Evolutionary conservation across 441 rosid genomes (phyloP).

Genomic region (Pelargonium citronellum): DNA sequence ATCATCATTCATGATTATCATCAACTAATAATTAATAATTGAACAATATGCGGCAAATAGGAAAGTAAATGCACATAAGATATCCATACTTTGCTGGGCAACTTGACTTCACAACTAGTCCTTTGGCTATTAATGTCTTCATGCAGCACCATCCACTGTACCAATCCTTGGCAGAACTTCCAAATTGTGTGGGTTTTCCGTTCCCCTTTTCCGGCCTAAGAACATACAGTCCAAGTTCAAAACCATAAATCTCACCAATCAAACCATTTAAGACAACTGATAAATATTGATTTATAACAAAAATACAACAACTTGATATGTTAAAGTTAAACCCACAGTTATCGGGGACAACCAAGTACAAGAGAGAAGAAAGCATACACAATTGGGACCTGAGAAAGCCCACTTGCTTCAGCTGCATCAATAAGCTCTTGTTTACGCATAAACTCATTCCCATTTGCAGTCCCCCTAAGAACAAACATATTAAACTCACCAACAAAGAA

Average conservation of each 20-base stretch:
- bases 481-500: constrained; percentile 1
- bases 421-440: constrained; percentile 82
- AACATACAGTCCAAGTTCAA: constrained; percentile 12
- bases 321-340: neutral
- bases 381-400: constrained; percentile 69
- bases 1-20: neutral
- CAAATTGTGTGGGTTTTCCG: constrained; percentile 60
- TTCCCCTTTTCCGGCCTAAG: constrained; percentile 78
- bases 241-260: constrained; percentile 17
- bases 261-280: neutral
- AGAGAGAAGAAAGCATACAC: constrained; percentile 35
- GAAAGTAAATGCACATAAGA: constrained; percentile 9
- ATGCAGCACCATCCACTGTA: constrained; percentile 93
- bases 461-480: constrained; percentile 41
- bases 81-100: constrained; percentile 81
- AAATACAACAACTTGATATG: neutral
- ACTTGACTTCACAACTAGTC: constrained; percentile 83
- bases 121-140: constrained; percentile 69
- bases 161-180: constrained; percentile 76
- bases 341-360: constrained; percentile 8
- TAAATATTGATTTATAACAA: neutral
- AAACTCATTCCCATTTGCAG: constrained; percentile 53
- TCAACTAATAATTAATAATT: constrained; percentile 5
- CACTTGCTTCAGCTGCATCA: constrained; percentile 89
- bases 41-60: neutral